phyloP scores from a whole-genome alignment of 2,329 filamentous ascomycete species.

The Cryphonectria japonica region DNA sequence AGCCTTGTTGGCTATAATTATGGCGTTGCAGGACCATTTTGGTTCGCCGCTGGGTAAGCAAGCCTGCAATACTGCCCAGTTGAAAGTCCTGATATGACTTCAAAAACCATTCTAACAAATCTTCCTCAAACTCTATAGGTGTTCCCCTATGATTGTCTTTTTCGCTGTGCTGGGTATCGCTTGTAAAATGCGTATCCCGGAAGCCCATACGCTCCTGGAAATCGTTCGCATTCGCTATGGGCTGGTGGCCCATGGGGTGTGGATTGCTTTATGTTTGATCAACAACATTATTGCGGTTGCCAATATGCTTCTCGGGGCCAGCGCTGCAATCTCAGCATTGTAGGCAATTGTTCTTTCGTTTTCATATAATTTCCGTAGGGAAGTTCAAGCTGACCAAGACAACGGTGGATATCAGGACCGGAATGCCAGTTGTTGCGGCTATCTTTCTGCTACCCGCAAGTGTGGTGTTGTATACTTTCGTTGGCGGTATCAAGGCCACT shows the following conservation, averaged over 20 bases:
- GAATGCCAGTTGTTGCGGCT: conserved; percentile 42
- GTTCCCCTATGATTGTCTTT: conserved; percentile 59
- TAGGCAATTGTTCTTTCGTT: not conserved
- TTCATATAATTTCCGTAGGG: too few relatives aligned
- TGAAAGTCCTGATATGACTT: too few relatives aligned
- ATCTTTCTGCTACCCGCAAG: conserved; percentile 49
- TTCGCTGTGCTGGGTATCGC: conserved; percentile 56
- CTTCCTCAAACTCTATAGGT: conserved; percentile 32
- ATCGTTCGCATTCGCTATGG: conserved; percentile 57
- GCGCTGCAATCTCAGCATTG: conserved; percentile 45
- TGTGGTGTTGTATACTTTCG: conserved; percentile 45
- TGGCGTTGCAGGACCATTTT: conserved; percentile 59
- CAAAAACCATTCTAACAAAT: not conserved
- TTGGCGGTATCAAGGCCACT: conserved; percentile 46
- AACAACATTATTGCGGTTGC: conserved; percentile 59
- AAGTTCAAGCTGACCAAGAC: not conserved
- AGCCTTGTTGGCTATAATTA: conserved; percentile 57
- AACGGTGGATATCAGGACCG: conserved; percentile 13
- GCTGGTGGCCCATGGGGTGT: conserved; percentile 52
- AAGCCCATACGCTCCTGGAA: conserved; percentile 58
- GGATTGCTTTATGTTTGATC: conserved; percentile 54
- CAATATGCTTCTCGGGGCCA: conserved; percentile 55
- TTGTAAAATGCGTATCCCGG: conserved; percentile 55
- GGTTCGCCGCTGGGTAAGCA: conserved; percentile 53
- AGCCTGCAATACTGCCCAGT: not conserved